Evolutionary conservation across 2,329 filamentous ascomycete species (phyloP).

Genomic region (Botrytis porri): DNA sequence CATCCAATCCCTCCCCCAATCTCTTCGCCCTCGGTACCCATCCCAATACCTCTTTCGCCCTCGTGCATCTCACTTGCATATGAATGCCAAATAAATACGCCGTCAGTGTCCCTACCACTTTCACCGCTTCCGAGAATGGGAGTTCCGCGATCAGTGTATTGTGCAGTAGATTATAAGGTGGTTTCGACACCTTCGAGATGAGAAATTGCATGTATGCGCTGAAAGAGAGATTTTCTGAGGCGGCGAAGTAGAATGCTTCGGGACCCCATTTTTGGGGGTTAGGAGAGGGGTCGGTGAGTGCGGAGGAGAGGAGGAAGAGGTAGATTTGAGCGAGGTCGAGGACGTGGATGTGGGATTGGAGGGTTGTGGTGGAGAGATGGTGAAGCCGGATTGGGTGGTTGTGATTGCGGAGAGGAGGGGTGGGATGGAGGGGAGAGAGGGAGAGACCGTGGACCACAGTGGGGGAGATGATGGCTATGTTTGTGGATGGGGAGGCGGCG

Average conservation of each 20-base stretch:
- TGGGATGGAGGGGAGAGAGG: slow-evolving; percentile 21
- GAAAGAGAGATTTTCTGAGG: slow-evolving; percentile 12
- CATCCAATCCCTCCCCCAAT: slow-evolving; percentile 14
- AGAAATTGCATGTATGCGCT: slow-evolving; percentile 12
- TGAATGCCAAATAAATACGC: slow-evolving; percentile 15
- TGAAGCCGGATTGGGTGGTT: slow-evolving; percentile 17
- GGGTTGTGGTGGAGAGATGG: slow-evolving; percentile 18
- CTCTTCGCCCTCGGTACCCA: slow-evolving; percentile 17
- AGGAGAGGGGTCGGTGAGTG: not conserved
- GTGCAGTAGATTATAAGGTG: not conserved
- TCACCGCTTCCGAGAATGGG: not conserved
- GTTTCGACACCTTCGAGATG: not conserved
- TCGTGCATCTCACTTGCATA: slow-evolving; percentile 20
- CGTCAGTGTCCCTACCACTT: slow-evolving; percentile 1
- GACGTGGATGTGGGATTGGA: slow-evolving; percentile 24
- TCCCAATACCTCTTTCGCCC: slow-evolving; percentile 9
- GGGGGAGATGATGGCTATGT: slow-evolving; percentile 24
- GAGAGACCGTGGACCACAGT: slow-evolving; percentile 24
- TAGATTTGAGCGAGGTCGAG: slow-evolving; percentile 24
- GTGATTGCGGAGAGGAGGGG: slow-evolving; percentile 1
- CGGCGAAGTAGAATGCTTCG: slow-evolving; percentile 25
- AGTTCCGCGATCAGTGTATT: not conserved
- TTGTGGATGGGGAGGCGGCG: not conserved
- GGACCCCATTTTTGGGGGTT: slow-evolving; percentile 13
- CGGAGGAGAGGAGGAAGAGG: slow-evolving; percentile 11